These are phyloP conservation scores for Tylopilus rubrobrunneus DNA, from an alignment of 768 basidiomycete genomes.

Conservation along the genomic window DNA sequence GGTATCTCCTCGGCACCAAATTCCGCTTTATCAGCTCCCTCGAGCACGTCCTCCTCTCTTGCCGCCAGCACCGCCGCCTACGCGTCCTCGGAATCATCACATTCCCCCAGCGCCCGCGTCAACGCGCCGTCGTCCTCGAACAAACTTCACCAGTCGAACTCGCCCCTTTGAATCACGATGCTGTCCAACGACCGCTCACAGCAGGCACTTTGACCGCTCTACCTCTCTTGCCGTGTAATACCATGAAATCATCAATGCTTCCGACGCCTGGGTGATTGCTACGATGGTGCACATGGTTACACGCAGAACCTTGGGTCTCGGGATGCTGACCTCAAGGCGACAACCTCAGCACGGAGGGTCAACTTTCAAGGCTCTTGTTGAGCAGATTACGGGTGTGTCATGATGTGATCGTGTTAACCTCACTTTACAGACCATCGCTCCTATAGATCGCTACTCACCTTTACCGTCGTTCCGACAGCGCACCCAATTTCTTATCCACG, in stretches of 20 bases:
- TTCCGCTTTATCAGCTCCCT: constrained; percentile 78
- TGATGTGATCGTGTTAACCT: neutral
- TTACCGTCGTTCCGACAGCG: constrained; percentile 76
- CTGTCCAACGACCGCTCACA: constrained; percentile 86
- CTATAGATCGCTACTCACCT: constrained; percentile 82
- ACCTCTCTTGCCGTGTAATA: too few relatives aligned
- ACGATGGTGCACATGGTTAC: constrained; percentile 53
- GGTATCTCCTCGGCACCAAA: constrained; percentile 51
- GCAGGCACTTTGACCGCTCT: too few relatives aligned
- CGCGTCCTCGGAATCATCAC: constrained; percentile 86
- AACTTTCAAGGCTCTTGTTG: constrained; percentile 81
- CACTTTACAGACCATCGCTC: neutral
- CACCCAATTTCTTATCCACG: constrained; percentile 74
- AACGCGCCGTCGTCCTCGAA: constrained; percentile 62
- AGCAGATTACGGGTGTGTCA: constrained; percentile 81
- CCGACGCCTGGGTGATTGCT: constrained; percentile 83
- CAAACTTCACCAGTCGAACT: constrained; percentile 90
- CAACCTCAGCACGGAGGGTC: constrained; percentile 78
- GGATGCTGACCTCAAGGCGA: constrained; percentile 55
- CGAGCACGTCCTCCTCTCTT: constrained; percentile 64
- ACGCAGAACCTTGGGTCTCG: constrained; percentile 20
- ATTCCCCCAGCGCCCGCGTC: constrained; percentile 74
- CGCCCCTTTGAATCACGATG: constrained; percentile 89
- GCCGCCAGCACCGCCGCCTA: constrained; percentile 76
- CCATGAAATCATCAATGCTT: constrained; percentile 70